These are phyloP conservation scores for Malassezia slooffiae DNA, from an alignment of 1,284 basidiomycete species.

Conservation along the genomic window DNA sequence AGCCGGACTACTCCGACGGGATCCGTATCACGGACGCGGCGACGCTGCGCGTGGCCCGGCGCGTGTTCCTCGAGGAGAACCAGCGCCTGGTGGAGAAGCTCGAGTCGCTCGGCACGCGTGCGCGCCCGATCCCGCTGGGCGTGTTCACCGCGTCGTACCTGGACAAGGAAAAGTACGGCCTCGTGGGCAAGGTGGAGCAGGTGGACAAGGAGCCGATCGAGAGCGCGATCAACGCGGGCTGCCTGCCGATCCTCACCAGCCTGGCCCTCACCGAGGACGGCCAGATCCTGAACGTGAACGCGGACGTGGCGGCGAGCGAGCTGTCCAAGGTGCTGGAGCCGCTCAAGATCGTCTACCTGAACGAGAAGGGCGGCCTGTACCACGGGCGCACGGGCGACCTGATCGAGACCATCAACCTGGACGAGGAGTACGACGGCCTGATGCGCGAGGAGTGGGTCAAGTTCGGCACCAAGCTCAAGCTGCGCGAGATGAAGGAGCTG, in stretches of 20 bases:
- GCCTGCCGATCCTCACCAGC: slow-evolving; percentile 45
- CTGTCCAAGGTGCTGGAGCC: slow-evolving; percentile 46
- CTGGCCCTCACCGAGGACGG: slow-evolving; percentile 43
- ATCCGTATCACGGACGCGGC: slow-evolving; percentile 46
- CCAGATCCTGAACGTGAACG: slow-evolving; percentile 46
- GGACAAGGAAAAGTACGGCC: slow-evolving; percentile 46
- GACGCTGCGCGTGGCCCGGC: slow-evolving; percentile 43
- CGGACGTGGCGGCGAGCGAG: slow-evolving; percentile 45
- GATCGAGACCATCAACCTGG: slow-evolving; percentile 88
- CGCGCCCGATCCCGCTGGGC: slow-evolving; percentile 44
- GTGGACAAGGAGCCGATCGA: slow-evolving; percentile 47
- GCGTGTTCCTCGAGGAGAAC: slow-evolving; percentile 46
- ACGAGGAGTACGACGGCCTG: slow-evolving; percentile 92
- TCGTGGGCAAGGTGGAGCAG: slow-evolving; percentile 45
- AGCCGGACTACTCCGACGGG: slow-evolving; percentile 45
- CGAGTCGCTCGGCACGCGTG: slow-evolving; percentile 43
- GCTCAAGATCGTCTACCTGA: slow-evolving; percentile 93
- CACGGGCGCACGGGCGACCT: slow-evolving; percentile 63
- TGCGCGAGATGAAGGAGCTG: slow-evolving; percentile 98
- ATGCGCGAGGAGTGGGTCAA: slow-evolving; percentile 99
- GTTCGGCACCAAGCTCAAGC: slow-evolving; percentile 96
- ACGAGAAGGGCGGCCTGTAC: slow-evolving; percentile 95
- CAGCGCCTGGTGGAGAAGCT: slow-evolving; percentile 44
- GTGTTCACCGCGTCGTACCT: slow-evolving; percentile 43
- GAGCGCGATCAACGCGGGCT: slow-evolving; percentile 44